Percentiles rank a stretch among this genome's conserved stretches.
Evolutionary conservation across 352 stramenopile genomes (phyloP).

Genomic region (Phytophthora ohioensis): DNA sequence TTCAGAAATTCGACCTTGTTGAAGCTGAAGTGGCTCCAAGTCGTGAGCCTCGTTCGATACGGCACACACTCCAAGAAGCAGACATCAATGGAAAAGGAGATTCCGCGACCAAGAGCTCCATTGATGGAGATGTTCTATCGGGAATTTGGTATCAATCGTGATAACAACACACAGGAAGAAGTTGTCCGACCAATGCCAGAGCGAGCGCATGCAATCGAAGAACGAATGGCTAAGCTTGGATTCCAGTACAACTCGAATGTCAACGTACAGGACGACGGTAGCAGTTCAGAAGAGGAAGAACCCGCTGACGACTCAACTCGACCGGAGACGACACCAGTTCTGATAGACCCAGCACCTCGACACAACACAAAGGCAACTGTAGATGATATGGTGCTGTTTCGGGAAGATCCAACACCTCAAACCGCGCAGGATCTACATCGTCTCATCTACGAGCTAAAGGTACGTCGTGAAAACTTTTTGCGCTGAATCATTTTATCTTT

Average conservation of each 20-base stretch:
- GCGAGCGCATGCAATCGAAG: constrained; percentile 54
- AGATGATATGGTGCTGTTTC: constrained; percentile 45
- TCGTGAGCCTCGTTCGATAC: constrained; percentile 55
- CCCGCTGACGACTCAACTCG: constrained; percentile 5
- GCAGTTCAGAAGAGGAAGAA: constrained; percentile 1
- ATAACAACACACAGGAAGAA: not conserved
- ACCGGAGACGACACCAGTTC: constrained; percentile 26
- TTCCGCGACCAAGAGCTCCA: not conserved
- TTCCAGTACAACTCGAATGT: constrained; percentile 48
- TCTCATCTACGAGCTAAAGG: constrained; percentile 78
- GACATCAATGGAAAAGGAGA: not conserved
- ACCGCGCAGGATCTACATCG: constrained; percentile 58
- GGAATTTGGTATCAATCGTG: constrained; percentile 46
- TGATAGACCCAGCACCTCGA: not conserved
- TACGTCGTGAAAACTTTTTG: not conserved
- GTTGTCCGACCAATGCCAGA: constrained; percentile 42
- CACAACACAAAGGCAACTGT: not conserved
- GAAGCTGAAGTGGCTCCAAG: constrained; percentile 56
- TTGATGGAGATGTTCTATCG: constrained; percentile 46
- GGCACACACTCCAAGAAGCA: constrained; percentile 25
- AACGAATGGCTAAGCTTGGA: constrained; percentile 48
- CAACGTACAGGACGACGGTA: not conserved
- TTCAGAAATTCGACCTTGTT: constrained; percentile 64
- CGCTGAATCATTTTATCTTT: not conserved
- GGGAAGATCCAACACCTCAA: constrained; percentile 15